Conservation (phyloP, 805 yeast genomes). For the Wickerhamomyces bisporus region DNA sequence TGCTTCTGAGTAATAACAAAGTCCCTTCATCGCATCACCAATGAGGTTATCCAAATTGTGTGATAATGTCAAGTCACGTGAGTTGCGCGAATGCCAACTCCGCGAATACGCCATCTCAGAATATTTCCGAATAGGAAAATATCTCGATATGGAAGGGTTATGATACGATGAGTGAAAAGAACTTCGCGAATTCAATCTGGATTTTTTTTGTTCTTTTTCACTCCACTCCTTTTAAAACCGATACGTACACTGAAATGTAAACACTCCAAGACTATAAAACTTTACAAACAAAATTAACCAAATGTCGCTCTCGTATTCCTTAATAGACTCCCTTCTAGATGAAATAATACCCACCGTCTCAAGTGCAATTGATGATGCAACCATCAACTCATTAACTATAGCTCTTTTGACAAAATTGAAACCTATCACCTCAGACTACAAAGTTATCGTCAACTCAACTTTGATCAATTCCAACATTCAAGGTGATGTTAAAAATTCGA, state of each 20-base stretch:
- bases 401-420: constrained; percentile 1
- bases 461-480: background rate
- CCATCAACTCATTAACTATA: background rate
- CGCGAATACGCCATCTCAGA: background rate
- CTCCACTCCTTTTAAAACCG: too few relatives aligned
- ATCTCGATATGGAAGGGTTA: too few relatives aligned
- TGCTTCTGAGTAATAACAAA: too few relatives aligned
- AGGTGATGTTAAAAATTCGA: constrained; percentile 3
- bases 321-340: too few relatives aligned
- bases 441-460: constrained; percentile 2
- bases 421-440: constrained; percentile 2
- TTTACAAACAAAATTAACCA: background rate
- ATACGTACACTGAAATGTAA: too few relatives aligned
- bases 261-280: too few relatives aligned
- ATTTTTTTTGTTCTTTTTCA: too few relatives aligned
- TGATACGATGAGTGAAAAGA: too few relatives aligned
- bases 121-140: background rate
- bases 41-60: constrained; percentile 1
- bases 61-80: constrained; percentile 3
- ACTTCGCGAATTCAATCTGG: too few relatives aligned
- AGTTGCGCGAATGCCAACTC: background rate
- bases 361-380: background rate
- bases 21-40: too few relatives aligned
- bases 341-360: background rate
- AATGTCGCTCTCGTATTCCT: too few relatives aligned